Conservation (phyloP, 768 basidiomycete species). For the Boletus rufocinnamomeus region DNA sequence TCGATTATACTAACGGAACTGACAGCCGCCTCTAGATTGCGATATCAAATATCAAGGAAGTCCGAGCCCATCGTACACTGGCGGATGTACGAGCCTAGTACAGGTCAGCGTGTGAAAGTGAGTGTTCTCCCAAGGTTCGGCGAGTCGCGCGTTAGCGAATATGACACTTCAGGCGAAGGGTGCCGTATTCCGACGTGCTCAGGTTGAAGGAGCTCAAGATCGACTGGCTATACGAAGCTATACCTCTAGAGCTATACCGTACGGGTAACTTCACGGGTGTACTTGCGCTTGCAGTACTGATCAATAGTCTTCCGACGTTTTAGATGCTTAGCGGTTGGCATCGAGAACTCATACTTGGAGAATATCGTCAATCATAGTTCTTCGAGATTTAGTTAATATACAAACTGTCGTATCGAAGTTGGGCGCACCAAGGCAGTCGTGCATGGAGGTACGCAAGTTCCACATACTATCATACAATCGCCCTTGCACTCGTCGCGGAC, state of each 20-base stretch:
- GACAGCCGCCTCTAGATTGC: no score
- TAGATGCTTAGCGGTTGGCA: neutral
- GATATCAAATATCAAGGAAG: no score
- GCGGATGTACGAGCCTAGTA: no score
- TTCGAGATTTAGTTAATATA: neutral
- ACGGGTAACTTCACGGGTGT: neutral
- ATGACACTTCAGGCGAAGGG: neutral
- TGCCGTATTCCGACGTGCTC: neutral
- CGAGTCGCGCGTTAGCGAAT: neutral
- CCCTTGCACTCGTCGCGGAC: neutral
- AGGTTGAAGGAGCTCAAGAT: neutral
- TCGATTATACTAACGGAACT: no score
- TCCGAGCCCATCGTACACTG: no score
- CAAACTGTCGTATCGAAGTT: neutral
- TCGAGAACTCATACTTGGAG: neutral
- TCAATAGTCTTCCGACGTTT: neutral
- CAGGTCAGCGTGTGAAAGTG: no score
- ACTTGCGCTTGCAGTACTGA: no score
- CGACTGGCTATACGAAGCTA: neutral
- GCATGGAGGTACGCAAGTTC: neutral
- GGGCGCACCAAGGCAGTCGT: neutral
- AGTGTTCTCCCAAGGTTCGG: no score
- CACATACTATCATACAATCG: constrained; percentile 13
- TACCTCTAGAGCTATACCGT: neutral
- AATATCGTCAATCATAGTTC: neutral